Evolutionary conservation across 371 early-diverging fungal species (phyloP).

Genomic region (Zychaea mexicana): DNA sequence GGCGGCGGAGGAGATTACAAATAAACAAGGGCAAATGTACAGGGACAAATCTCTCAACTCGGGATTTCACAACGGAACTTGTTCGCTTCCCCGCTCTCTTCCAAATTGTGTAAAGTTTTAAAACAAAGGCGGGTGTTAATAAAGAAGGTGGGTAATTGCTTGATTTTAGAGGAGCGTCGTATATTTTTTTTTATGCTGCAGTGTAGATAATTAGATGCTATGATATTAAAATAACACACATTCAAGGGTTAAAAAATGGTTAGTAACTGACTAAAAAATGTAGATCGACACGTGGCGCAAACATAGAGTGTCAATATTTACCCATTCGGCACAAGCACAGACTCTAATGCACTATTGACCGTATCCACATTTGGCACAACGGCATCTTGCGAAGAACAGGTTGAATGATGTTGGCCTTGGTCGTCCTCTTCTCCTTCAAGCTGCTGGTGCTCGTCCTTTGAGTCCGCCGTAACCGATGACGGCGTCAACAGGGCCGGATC

Average conservation of each 20-base stretch:
- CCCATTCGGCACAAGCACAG: constrained; percentile 11
- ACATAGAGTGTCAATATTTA: neutral
- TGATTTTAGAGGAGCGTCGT: too few relatives aligned
- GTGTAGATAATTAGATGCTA: neutral
- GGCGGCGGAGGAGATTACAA: too few relatives aligned
- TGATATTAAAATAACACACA: too few relatives aligned
- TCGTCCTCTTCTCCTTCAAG: neutral
- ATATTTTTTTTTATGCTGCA: too few relatives aligned
- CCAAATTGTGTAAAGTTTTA: too few relatives aligned
- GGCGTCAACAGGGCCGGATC: neutral
- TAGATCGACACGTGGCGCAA: neutral
- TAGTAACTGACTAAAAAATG: neutral
- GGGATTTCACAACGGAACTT: too few relatives aligned
- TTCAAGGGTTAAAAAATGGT: too few relatives aligned
- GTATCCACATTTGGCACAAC: neutral
- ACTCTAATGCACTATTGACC: constrained; percentile 3
- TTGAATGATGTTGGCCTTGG: neutral
- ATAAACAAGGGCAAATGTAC: too few relatives aligned
- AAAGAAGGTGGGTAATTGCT: too few relatives aligned
- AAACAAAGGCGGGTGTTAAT: too few relatives aligned
- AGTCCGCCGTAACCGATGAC: neutral
- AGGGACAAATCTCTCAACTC: too few relatives aligned
- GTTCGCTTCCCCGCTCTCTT: too few relatives aligned
- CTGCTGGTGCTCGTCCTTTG: neutral
- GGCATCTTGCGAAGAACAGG: neutral